These are phyloP conservation scores for Mortierella sp. DNA, from an alignment of 371 early-diverging fungal species.

Conservation along the genomic window DNA sequence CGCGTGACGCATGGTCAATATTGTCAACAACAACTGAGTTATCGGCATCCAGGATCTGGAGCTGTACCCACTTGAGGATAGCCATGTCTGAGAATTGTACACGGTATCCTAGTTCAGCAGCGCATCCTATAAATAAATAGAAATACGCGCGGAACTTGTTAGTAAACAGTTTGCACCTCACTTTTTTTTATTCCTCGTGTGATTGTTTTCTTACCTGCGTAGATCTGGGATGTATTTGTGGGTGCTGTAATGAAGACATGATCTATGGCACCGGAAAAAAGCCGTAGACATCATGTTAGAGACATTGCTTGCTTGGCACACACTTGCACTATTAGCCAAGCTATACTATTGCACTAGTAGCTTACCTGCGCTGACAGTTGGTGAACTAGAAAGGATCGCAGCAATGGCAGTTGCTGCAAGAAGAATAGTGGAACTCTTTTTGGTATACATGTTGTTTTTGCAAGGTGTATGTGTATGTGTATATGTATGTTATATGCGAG, in stretches of 20 bases:
- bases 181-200: background rate
- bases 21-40: conserved; percentile 11
- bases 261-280: no score
- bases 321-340: no score
- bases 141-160: background rate
- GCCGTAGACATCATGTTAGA: no score
- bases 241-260: background rate
- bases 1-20: conserved; percentile 12
- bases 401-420: background rate
- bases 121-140: conserved; percentile 8
- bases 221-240: background rate
- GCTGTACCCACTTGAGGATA: conserved; percentile 18
- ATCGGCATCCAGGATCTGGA: conserved; percentile 15
- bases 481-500: background rate
- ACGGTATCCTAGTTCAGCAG: conserved; percentile 11
- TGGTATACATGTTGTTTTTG: background rate
- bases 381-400: background rate
- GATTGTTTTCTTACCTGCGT: background rate
- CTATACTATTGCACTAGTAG: background rate
- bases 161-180: background rate
- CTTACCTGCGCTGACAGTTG: background rate
- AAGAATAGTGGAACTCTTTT: background rate
- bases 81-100: conserved; percentile 29
- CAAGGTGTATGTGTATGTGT: no score
- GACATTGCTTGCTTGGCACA: no score